Base-by-base conservation (phyloP, 1,284 basidiomycete genomes). In the Coriolopsis trogii region DNA sequence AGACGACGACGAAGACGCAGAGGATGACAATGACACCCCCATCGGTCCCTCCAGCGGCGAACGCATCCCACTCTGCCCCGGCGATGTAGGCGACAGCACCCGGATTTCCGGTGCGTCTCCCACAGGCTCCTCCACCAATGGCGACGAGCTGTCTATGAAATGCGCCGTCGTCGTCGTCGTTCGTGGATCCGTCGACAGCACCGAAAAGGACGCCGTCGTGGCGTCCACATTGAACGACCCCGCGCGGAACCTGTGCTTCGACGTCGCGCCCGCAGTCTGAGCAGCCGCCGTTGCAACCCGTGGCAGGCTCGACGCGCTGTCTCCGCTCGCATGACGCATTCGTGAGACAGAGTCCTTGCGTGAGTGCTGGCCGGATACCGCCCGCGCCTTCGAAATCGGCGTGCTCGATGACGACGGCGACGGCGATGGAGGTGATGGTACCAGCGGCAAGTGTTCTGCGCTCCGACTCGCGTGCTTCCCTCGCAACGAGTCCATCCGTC, bases 391-490 rank as follows among this genome's bases (percentile, higher is more conserved):
- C 21, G 51, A n/a, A n/a, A n/a, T n/a, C n/a, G n/a, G n/a, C n/a
- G n/a, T n/a, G n/a, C n/a, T n/a, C n/a, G n/a, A 42, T 8, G 56
- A 49, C 36, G 58, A 63, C 7, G 58, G 45, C 39, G 57, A 54
- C 21, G 51, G 70, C 67, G 46, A 15, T 7, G 53, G n/a, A 7
- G 15, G 15, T 25, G 46, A 9, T 15, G 33, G 16, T 8, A 51
- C 37, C 8, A 51, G 42, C 2, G 55, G 49, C 16, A 80, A 31
- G 49, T 75, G 73, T 64, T 89, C 87, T 28, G 78, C 81, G 58
- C 88, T 90, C 58, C 80, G 79, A 65, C 80, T 84, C 18, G 77
- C 58, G 5, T 73, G 78, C 46, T 60, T 55, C 46, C 73, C 79
- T 25, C 58, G 67, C 4, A 69, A 63, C 8, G 70, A 61, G 39